Conservation (phyloP, 2,329 filamentous ascomycete species). For the Trichophyton verrucosum region DNA sequence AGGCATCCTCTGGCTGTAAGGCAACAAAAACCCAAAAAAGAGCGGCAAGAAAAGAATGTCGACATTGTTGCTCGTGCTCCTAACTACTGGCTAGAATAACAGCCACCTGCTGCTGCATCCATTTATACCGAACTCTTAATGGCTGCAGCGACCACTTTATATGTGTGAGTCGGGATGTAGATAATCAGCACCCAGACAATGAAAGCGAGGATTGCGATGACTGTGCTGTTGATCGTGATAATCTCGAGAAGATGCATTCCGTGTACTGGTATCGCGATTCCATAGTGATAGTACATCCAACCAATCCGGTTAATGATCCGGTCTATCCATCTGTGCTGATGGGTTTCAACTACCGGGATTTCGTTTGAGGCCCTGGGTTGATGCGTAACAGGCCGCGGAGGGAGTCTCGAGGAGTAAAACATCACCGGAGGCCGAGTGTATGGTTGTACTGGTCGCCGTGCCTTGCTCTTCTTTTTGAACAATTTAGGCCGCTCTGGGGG, state of each 20-base stretch:
- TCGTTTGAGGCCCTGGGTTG: too few relatives aligned
- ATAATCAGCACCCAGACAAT: neutral
- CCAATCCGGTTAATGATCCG: neutral
- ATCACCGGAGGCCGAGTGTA: neutral
- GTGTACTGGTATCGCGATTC: neutral
- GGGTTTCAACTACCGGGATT: too few relatives aligned
- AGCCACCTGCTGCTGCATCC: neutral
- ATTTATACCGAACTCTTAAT: neutral
- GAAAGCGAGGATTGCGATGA: neutral
- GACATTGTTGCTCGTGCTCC: neutral
- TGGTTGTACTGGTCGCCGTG: neutral
- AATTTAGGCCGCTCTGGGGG: neutral
- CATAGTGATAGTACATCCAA: slow-evolving; percentile 3
- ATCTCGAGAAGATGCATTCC: slow-evolving; percentile 1
- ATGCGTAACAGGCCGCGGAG: neutral
- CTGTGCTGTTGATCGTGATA: neutral
- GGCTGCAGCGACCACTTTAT: too few relatives aligned
- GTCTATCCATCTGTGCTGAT: neutral
- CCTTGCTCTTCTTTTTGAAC: neutral
- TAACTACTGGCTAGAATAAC: neutral
- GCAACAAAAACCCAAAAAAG: neutral
- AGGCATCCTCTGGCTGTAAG: neutral
- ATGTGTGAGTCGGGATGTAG: neutral
- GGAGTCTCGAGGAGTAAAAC: neutral
- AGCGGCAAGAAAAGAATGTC: neutral